Percentiles rank a stretch among this genome's conserved stretches.
Conservation (phyloP, 441 rosid species). For the Aquilaria agallochum region DNA sequence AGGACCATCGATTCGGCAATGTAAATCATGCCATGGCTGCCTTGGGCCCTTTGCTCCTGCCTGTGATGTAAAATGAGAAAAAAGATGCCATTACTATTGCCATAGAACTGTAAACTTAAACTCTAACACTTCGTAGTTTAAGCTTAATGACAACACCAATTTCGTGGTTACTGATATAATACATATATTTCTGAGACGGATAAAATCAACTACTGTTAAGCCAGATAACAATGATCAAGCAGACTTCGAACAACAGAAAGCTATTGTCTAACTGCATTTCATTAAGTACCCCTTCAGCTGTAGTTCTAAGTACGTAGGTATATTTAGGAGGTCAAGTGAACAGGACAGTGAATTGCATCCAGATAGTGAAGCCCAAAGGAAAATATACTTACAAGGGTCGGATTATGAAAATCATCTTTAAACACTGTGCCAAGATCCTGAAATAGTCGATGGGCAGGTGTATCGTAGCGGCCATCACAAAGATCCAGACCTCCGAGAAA, state of each 20-base stretch:
- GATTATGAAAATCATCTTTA: conserved; percentile 58
- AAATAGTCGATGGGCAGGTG: conserved; percentile 64
- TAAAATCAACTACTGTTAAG: too few relatives aligned
- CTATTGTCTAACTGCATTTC: too few relatives aligned
- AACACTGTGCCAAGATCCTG: conserved; percentile 54
- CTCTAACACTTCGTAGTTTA: not conserved
- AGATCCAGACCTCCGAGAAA: conserved; percentile 79
- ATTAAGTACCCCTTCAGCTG: too few relatives aligned
- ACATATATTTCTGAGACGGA: too few relatives aligned
- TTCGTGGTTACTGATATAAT: too few relatives aligned
- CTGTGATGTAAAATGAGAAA: conserved; percentile 23
- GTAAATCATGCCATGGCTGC: conserved; percentile 80
- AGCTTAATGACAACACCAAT: too few relatives aligned
- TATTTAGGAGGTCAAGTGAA: conserved; percentile 1
- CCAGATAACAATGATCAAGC: too few relatives aligned
- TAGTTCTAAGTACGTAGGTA: too few relatives aligned
- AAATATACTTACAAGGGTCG: conserved; percentile 54
- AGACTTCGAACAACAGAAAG: too few relatives aligned
- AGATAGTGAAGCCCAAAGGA: not conserved
- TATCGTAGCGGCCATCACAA: conserved; percentile 86
- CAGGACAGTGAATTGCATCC: not conserved
- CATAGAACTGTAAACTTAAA: not conserved
- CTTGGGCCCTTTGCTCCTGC: conserved; percentile 63
- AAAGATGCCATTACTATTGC: too few relatives aligned
- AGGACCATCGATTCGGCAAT: conserved; percentile 78